Base-by-base conservation (phyloP, 345 rosid species). In the Populus nigra region DNA sequence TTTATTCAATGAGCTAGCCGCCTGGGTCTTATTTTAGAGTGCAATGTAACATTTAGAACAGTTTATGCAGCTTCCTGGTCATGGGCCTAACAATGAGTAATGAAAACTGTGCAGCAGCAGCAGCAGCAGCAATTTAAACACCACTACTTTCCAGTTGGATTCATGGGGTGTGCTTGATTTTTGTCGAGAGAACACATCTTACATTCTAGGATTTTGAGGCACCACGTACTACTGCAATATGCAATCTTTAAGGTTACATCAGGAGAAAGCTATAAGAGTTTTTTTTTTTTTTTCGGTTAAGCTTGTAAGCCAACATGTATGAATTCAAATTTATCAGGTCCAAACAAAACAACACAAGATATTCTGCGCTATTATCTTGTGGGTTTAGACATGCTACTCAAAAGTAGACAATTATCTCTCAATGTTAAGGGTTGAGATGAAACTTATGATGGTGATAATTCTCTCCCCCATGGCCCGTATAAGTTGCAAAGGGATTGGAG, bases 371-470 rank as follows among this genome's bases (percentile, higher is more conserved):
- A 55, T 20, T 73, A 59, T 49, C 6, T 5, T 12, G 50, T 59
- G 45, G 62, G 82, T 11, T 72, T 76, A 27, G 27, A 27, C 27
- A 55, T 80, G 87, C 23, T 80, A 76, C 80, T 74, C 69, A 78
- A 73, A 86, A 84, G 85, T 53, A 43, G 84, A 83, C 85, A 83
- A 38, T 69, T 27, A 45, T 68, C 79, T 74, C 82, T 82, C 71
- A 80, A 81, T 73, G 68, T 41, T 39, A 43, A 63, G 74, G 65
- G 12, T 76, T 74, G 87, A 87, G 81, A 70, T 83, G 75, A 63
- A 77, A 55, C 85, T 65, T 74, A 72, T 20, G 79, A 83, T 65
- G 22, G 11, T 83, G 84, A 81, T 85, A 50, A 75, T 33, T 83
- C 75, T 62, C 77, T 73, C 77, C 80, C 67, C 0, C 16, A 0